These are phyloP conservation scores for Globisporangium uncinulatum DNA, from an alignment of 352 stramenopile species.

Conservation along the genomic window DNA sequence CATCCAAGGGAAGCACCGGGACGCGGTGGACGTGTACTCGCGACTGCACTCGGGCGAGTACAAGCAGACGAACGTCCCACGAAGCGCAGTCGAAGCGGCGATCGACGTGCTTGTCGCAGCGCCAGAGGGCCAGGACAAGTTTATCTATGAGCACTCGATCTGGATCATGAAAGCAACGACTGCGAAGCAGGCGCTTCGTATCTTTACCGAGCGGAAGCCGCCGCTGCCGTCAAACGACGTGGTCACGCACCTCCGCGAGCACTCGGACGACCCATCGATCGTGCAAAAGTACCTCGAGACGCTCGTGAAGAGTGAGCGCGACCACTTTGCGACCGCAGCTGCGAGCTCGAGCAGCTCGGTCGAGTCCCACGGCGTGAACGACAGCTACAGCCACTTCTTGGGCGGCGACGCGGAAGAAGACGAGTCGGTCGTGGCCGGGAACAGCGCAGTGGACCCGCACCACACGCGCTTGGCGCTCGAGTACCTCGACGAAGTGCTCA, in stretches of 20 bases:
- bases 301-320: slow-evolving; percentile 52
- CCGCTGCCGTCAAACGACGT: slow-evolving; percentile 74
- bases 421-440: slow-evolving; percentile 21
- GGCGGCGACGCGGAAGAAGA: slow-evolving; percentile 59
- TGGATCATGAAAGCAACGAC: slow-evolving; percentile 79
- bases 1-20: slow-evolving; percentile 58
- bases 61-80: slow-evolving; percentile 83
- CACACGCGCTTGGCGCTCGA: slow-evolving; percentile 82
- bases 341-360: slow-evolving; percentile 5
- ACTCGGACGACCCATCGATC: slow-evolving; percentile 67
- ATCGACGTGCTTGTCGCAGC: slow-evolving; percentile 85
- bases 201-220: slow-evolving; percentile 75
- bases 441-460: slow-evolving; percentile 50
- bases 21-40: slow-evolving; percentile 81
- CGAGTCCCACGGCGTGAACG: slow-evolving; percentile 47
- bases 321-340: slow-evolving; percentile 17
- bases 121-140: slow-evolving; percentile 65
- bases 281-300: slow-evolving; percentile 82
- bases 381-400: slow-evolving; percentile 82
- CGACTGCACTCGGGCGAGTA: slow-evolving; percentile 72
- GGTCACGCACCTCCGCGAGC: slow-evolving; percentile 64
- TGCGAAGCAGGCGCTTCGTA: slow-evolving; percentile 70
- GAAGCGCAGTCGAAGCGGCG: slow-evolving; percentile 83
- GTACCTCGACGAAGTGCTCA: slow-evolving; percentile 82
- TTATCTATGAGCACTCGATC: slow-evolving; percentile 86